Base-by-base conservation (phyloP, 1,139 yeast species). In the Hyphopichia pseudoburtonii region DNA sequence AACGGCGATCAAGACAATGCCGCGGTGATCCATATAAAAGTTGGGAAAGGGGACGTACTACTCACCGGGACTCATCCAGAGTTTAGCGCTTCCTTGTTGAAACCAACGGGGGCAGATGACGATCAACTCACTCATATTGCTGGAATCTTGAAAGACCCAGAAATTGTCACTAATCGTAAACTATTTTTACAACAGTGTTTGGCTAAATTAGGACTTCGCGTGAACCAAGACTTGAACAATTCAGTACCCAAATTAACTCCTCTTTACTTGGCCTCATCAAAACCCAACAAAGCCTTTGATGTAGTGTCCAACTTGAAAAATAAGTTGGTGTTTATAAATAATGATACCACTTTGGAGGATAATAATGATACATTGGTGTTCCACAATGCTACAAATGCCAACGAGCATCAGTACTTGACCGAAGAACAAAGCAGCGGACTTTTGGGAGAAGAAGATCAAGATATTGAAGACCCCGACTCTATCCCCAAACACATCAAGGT, bases 1-100 rank as follows among this genome's bases (percentile, higher is more conserved):
- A 53, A 47, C 8, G 54, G 47, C 9, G 66, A 64, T 3, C 48
- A 55, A 1, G 69, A 70, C 11, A 80, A 86, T 2, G 94, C 95
- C 2, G 87, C 90, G 0, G 85, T 79, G 1, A 76, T 92, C 2
- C 64, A 76, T 40, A 76, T 88, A 49, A 66, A 70, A 12, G 76
- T 80, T 3, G 96, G 96, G 1, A 68, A 73, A 33, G 98, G 98
- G 2, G 68, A 66, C 27, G 96, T 82, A 0, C 59, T 92, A 3
- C 68, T 92, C n/a, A 70, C 85, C 3, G 97, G 97, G 0, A 75
- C 89, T 0, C 98, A 94, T 58, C 96, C 97, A 0, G 99, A 94
- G 58, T 88, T 82, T 52, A 70, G 80, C 1, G 82, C 89, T 0
- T 65, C 66, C 9, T 48, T 79, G 16, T 55, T 85, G 60, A 64